Conservation (phyloP, 164 flowering plant genomes). For the Protea cynaroides region DNA sequence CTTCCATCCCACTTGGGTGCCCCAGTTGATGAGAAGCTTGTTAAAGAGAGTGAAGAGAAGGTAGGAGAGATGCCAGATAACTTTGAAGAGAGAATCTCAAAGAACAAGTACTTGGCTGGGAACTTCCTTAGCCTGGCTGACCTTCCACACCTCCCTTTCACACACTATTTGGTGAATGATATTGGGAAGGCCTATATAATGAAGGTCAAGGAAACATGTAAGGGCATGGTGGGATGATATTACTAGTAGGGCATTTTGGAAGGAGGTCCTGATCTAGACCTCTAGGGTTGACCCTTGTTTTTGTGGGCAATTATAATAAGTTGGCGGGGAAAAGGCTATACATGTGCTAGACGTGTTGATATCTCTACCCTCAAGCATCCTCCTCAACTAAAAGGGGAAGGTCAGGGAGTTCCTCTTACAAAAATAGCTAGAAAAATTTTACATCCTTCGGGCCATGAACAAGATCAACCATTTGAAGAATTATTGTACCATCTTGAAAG, state of each 20-base stretch:
- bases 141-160: constrained; percentile 45
- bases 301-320: no score
- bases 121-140: constrained; percentile 56
- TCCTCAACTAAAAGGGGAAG: no score
- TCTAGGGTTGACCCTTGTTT: not conserved
- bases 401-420: no score
- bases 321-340: no score
- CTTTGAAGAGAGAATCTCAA: constrained; percentile 43
- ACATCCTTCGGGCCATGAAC: no score
- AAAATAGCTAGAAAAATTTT: no score
- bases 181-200: constrained; percentile 36
- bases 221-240: constrained; percentile 50
- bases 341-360: no score
- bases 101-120: constrained; percentile 52
- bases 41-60: constrained; percentile 37
- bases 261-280: constrained; percentile 11
- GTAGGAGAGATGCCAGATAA: constrained; percentile 40
- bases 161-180: constrained; percentile 28
- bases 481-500: no score
- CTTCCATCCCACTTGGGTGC: constrained; percentile 25
- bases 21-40: constrained; percentile 19
- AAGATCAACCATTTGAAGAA: no score
- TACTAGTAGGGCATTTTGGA: constrained; percentile 24
- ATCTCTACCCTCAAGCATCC: no score
- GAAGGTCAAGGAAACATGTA: constrained; percentile 38